Evolutionary conservation across 257 asterid genomes (phyloP), one percentile per base, ranked within the genome.

Genomic region (Ilex asprella): DNA sequence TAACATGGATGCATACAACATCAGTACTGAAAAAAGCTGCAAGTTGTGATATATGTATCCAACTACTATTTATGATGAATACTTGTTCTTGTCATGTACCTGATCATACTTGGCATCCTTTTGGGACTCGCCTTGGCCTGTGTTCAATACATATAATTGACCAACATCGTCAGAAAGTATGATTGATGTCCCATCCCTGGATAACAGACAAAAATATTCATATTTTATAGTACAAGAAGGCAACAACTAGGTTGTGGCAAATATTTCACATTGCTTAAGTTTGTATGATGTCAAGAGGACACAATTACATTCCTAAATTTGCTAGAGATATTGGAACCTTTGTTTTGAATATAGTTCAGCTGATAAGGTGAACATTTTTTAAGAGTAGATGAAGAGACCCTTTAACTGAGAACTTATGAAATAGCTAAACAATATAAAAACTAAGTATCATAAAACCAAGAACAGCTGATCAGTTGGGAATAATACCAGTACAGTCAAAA

Each of bases 41-140:
- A 49, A 56, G 57, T 39, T 57, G 31, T 53, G 14, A 49, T 58
- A 56, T 30, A 66, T 44, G 56, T 12, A 59, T 32, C 35, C 62
- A 68, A 46, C 31, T 31, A 30, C 41, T 31, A 57, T 47, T 69
- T n/a, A 57, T 57, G 61, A 63, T 62, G 58, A 41, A 56, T 14
- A 49, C 46, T 2, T 65, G 58, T 29, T 11, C 31, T 12, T 49
- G 46, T 49, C 29, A 56, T 61, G 21, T 74, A 89, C 98, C 98
- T 92, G 98, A 67, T 92, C 98, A 81, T 76, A 86, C 77, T 86
- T 89, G 53, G 96, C 91, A 73, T 92, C 98, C 69, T 73, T 78
- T 70, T 92, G 97, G 67, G 89, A 82, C 78, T 92, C 98, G 73
- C 98, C 98, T 80, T 89, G 91, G 54, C 98, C 98, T 11, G 97